phyloP scores from a whole-genome alignment of 148 eudicot genomes.

The Rhododendron ferrugineum region DNA sequence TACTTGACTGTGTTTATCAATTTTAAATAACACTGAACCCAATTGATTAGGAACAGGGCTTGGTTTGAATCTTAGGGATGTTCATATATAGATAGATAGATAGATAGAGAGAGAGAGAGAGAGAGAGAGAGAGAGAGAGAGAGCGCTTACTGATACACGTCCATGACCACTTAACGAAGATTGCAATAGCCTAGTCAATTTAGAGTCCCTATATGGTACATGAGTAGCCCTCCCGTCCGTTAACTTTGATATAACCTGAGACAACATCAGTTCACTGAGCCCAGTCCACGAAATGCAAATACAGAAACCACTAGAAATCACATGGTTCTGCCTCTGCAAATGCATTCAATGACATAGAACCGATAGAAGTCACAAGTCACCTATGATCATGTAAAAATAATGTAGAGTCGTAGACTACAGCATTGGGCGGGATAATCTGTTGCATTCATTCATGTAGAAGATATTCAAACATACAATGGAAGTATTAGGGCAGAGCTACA shows the following conservation, averaged over 20 bases:
- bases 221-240: constrained; percentile 85
- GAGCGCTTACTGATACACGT: constrained; percentile 81
- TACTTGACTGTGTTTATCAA: neutral
- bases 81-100: neutral
- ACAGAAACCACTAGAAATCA: neutral
- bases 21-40: neutral
- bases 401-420: neutral
- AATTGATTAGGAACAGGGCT: neutral
- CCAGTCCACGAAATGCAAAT: neutral
- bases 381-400: neutral
- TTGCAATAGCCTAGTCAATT: constrained; percentile 95
- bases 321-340: neutral
- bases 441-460: neutral
- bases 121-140: neutral
- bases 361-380: neutral
- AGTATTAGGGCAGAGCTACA: neutral
- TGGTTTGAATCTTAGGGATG: neutral
- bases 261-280: constrained; percentile 10
- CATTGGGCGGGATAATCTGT: neutral
- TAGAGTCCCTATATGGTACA: constrained; percentile 93
- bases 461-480: neutral
- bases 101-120: neutral
- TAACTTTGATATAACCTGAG: constrained; percentile 92
- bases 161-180: constrained; percentile 98
- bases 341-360: neutral